Conservation (phyloP, 2,329 filamentous ascomycete species). For the Monosporascus sp. region DNA sequence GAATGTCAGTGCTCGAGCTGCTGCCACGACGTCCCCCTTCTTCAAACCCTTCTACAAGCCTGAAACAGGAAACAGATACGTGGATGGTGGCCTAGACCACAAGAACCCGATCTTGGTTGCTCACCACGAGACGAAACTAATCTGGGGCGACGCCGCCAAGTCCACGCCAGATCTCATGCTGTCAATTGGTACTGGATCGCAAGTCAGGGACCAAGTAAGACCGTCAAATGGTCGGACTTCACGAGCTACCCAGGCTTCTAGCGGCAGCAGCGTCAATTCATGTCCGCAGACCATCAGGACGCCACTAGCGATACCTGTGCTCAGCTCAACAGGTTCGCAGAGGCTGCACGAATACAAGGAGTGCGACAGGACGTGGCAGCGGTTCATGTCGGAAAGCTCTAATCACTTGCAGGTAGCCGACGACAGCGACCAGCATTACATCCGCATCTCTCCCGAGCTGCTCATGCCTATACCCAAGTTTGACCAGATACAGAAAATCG, state of each 20-base stretch:
- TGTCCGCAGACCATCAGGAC: slow-evolving; percentile 24
- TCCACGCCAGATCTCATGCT: slow-evolving; percentile 22
- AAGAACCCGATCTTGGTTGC: slow-evolving; percentile 22
- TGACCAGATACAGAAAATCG: slow-evolving; percentile 23
- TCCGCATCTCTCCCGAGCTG: slow-evolving; percentile 26
- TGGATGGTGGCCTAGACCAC: slow-evolving; percentile 16
- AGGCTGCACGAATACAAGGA: slow-evolving; percentile 19
- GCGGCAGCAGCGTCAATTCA: slow-evolving; percentile 24
- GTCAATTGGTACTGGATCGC: slow-evolving; percentile 25
- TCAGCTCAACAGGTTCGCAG: slow-evolving; percentile 17
- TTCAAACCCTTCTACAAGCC: slow-evolving; percentile 25
- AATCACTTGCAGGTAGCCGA: background rate
- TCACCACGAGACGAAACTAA: slow-evolving; percentile 22
- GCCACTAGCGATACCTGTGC: slow-evolving; percentile 23
- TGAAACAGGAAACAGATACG: slow-evolving; percentile 20
- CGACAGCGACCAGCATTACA: slow-evolving; percentile 12
- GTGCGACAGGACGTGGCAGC: slow-evolving; percentile 20
- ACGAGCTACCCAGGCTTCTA: slow-evolving; percentile 3
- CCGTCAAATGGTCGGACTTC: background rate
- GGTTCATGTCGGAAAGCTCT: slow-evolving; percentile 14
- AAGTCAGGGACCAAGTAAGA: slow-evolving; percentile 17
- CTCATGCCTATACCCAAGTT: slow-evolving; percentile 23
- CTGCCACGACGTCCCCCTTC: slow-evolving; percentile 24
- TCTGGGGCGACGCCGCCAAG: slow-evolving; percentile 22
- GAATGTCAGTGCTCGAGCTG: slow-evolving; percentile 21